Percentiles rank a stretch among this genome's conserved stretches.
phyloP scores from a whole-genome alignment of 805 yeast species.

The Kodamaea kaohsiungensis region DNA sequence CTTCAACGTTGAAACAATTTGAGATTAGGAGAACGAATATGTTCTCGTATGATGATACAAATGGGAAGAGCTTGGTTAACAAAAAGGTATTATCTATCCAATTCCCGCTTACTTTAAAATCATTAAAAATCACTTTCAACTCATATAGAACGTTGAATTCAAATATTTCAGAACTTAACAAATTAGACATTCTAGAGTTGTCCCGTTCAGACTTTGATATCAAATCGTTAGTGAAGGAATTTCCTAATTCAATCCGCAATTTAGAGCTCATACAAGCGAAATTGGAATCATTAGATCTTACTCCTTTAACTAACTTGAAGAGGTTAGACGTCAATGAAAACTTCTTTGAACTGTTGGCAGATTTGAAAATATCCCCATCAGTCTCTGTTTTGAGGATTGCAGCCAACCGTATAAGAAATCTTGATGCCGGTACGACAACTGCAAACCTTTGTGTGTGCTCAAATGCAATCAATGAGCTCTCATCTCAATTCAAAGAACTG shows the following conservation, averaged over 20 bases:
- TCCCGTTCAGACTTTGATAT: neutral
- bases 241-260: neutral
- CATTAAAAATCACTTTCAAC: neutral
- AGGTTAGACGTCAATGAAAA: neutral
- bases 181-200: neutral
- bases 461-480: neutral
- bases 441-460: slow-evolving; percentile 1
- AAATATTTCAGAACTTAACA: neutral
- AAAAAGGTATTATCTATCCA: neutral
- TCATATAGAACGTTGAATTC: neutral
- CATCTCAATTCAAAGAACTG: neutral
- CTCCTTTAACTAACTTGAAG: neutral
- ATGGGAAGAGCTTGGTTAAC: neutral
- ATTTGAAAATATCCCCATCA: neutral
- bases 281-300: neutral
- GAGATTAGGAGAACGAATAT: neutral
- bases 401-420: neutral
- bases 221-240: neutral
- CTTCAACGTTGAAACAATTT: neutral
- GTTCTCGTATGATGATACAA: slow-evolving; percentile 12
- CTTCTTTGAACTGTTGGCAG: neutral
- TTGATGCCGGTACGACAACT: neutral
- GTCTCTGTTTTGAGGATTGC: neutral
- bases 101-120: neutral
- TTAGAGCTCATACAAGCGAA: neutral